Evolutionary conservation across 805 yeast species (phyloP).

Genomic region (Wickerhamiella azymoides): DNA sequence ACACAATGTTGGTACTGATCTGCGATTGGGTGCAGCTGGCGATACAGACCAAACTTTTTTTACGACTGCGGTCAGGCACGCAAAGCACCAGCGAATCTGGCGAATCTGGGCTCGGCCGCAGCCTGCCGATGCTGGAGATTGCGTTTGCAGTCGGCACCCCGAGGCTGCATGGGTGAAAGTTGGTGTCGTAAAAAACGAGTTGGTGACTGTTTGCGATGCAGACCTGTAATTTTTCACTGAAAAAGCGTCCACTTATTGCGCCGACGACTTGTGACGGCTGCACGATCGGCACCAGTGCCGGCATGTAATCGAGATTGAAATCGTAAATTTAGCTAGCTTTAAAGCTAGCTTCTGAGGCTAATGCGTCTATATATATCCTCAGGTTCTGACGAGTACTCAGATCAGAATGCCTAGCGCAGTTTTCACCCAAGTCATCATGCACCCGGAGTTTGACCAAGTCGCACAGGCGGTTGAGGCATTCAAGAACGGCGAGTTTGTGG

Average conservation of each 20-base stretch:
- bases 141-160: background rate
- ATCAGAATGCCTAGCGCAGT: background rate
- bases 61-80: background rate
- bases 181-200: background rate
- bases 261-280: background rate
- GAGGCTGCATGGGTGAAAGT: background rate
- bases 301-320: constrained; percentile 1
- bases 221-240: background rate
- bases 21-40: background rate
- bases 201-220: background rate
- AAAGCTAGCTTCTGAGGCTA: background rate
- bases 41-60: background rate
- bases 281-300: constrained; percentile 4
- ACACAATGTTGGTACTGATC: background rate
- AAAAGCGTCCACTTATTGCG: background rate
- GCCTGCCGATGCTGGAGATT: background rate
- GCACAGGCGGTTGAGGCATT: constrained; percentile 62
- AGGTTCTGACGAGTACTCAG: background rate
- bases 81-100: background rate
- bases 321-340: background rate
- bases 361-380: background rate
- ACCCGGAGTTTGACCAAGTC: constrained; percentile 34
- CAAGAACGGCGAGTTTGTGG: constrained; percentile 64
- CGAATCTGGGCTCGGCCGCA: background rate
- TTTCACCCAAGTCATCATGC: constrained; percentile 3